Evolutionary conservation across 1,139 yeast genomes (phyloP).

Genomic region (Geotrichum fermentans): DNA sequence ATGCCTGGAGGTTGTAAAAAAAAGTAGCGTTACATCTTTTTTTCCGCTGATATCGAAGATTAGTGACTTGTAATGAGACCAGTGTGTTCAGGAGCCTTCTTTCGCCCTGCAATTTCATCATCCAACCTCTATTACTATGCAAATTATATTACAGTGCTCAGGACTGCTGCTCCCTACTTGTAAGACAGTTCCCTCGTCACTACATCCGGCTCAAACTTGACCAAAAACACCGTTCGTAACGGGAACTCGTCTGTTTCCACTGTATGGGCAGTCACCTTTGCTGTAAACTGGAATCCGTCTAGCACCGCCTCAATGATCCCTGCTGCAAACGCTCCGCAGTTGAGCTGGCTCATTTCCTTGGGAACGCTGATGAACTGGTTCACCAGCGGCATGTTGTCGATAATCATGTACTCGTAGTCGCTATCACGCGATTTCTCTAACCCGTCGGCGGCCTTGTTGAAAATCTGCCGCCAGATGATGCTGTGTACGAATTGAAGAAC

Average conservation of each 20-base stretch:
- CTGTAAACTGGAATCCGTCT: constrained; percentile 74
- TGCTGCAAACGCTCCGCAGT: constrained; percentile 82
- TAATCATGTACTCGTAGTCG: constrained; percentile 72
- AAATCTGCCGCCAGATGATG: constrained; percentile 73
- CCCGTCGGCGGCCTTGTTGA: constrained; percentile 81
- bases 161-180: no score
- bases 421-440: constrained; percentile 82
- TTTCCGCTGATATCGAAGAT: no score
- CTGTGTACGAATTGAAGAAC: constrained; percentile 80
- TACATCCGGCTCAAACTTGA: constrained; percentile 48
- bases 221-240: constrained; percentile 72
- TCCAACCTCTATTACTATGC: no score
- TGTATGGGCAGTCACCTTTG: constrained; percentile 83
- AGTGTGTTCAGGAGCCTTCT: no score
- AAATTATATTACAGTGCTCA: no score
- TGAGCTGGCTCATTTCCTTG: constrained; percentile 69
- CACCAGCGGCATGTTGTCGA: constrained; percentile 74
- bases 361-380: constrained; percentile 77
- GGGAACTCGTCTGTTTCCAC: constrained; percentile 64
- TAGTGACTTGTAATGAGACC: no score
- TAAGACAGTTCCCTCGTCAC: constrained; percentile 18
- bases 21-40: no score
- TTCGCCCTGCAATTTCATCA: no score
- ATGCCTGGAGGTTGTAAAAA: no score
- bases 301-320: constrained; percentile 89